These are phyloP conservation scores for Ceratopteris richardii DNA, from an alignment of 75 land plant genomes.

Conservation along the genomic window DNA sequence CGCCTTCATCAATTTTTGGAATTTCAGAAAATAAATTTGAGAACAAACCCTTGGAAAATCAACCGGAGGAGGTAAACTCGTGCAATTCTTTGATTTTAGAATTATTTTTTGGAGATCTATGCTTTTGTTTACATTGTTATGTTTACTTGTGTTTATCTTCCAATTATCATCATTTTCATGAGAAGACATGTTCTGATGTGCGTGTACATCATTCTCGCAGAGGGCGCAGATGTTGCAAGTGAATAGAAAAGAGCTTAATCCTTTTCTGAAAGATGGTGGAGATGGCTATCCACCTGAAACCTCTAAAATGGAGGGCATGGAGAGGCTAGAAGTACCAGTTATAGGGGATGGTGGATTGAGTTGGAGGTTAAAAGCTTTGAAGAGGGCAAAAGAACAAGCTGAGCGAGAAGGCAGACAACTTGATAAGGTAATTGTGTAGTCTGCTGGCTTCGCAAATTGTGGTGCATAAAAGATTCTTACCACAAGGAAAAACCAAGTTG, in stretches of 20 bases:
- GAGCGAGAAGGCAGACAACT: conserved; percentile 76
- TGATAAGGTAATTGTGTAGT: conserved; percentile 45
- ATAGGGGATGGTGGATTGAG: conserved; percentile 99
- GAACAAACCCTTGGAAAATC: conserved; percentile 12
- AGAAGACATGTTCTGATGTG: no score
- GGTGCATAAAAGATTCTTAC: no score
- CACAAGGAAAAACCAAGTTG: no score
- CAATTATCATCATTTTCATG: no score
- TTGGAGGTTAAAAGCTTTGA: conserved; percentile 88
- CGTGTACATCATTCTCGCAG: no score
- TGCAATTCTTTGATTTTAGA: conserved; percentile 2
- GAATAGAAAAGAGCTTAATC: conserved; percentile 81
- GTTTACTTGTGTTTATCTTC: no score
- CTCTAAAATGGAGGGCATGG: conserved; percentile 6
- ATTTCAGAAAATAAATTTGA: neutral
- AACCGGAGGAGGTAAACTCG: conserved; percentile 18
- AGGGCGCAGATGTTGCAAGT: conserved; percentile 40
- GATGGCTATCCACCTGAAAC: conserved; percentile 65
- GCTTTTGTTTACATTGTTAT: conserved; percentile 3
- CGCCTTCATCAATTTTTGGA: conserved; percentile 14
- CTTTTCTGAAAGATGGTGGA: conserved; percentile 62
- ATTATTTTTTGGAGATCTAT: neutral
- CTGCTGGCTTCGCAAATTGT: no score
- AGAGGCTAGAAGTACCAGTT: conserved; percentile 34
- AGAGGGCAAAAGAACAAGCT: conserved; percentile 93